These are phyloP conservation scores for Arachnomyces sp. DNA, from an alignment of 2,329 filamentous ascomycete genomes.

Conservation along the genomic window DNA sequence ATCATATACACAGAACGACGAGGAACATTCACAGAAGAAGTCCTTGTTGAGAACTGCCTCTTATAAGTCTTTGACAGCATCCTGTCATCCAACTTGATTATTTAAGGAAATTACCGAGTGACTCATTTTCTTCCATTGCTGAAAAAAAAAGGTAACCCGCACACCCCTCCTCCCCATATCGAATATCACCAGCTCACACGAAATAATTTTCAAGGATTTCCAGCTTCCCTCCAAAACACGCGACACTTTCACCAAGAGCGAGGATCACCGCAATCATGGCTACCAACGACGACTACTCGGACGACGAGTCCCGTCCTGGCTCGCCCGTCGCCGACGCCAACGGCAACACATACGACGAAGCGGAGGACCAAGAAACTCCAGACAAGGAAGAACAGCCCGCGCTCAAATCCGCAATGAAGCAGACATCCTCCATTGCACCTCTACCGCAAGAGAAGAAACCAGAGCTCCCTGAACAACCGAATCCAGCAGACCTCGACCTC, in stretches of 20 bases:
- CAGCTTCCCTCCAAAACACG: not conserved
- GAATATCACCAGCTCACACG: no score
- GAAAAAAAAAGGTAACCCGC: slow-evolving; percentile 1
- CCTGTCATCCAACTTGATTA: no score
- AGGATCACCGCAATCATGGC: slow-evolving; percentile 41
- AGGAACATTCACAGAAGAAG: no score
- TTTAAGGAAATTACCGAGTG: not conserved
- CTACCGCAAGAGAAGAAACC: slow-evolving; percentile 55
- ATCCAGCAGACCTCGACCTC: slow-evolving; percentile 82
- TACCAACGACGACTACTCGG: slow-evolving; percentile 49
- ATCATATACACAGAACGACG: no score
- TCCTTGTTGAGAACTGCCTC: no score
- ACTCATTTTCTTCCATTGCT: not conserved
- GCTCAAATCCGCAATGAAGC: slow-evolving; percentile 82
- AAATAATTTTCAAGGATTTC: not conserved
- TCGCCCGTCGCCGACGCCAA: slow-evolving; percentile 44
- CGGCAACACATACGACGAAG: slow-evolving; percentile 53
- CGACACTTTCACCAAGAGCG: not conserved
- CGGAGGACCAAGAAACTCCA: slow-evolving; percentile 67
- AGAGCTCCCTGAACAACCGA: slow-evolving; percentile 78
- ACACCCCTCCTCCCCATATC: not conserved
- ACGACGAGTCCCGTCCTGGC: slow-evolving; percentile 48
- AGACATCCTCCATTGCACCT: slow-evolving; percentile 45
- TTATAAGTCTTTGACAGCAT: no score
- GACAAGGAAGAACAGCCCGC: slow-evolving; percentile 57